phyloP scores from a whole-genome alignment of 805 yeast species.

The Yamadazyma akitaensis region DNA sequence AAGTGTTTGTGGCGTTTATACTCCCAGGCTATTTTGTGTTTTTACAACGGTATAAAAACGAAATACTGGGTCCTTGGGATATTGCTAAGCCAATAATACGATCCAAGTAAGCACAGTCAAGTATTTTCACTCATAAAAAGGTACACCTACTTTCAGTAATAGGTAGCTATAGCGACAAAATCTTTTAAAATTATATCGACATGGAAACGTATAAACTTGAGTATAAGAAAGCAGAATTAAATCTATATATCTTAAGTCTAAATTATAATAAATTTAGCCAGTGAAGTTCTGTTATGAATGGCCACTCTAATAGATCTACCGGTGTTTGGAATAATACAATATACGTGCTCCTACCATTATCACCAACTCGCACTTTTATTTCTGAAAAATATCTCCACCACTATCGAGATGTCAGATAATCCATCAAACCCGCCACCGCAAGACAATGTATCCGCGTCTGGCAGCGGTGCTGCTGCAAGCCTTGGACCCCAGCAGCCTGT shows the following conservation, averaged over 20 bases:
- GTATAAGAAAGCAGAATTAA: no score
- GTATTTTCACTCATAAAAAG: not conserved
- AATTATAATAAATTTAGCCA: no score
- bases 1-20: conserved; percentile 46
- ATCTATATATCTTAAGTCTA: no score
- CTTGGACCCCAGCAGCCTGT: conserved; percentile 8
- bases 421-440: conserved; percentile 1
- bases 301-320: no score
- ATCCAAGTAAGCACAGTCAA: not conserved
- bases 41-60: conserved; percentile 77
- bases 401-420: conserved; percentile 4
- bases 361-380: conserved; percentile 5
- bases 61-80: conserved; percentile 92
- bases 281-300: no score
- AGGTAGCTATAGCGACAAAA: not conserved
- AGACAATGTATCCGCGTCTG: not conserved
- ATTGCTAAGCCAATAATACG: conserved; percentile 60
- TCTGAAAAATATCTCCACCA: not conserved
- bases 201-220: no score
- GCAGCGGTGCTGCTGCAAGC: not conserved
- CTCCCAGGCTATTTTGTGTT: conserved; percentile 70
- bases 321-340: no score
- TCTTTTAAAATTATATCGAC: no score
- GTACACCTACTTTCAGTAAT: not conserved
- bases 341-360: conserved; percentile 3